These are phyloP conservation scores for Penicillium sp. DNA, from an alignment of 2,329 filamentous ascomycete species.

Conservation along the genomic window DNA sequence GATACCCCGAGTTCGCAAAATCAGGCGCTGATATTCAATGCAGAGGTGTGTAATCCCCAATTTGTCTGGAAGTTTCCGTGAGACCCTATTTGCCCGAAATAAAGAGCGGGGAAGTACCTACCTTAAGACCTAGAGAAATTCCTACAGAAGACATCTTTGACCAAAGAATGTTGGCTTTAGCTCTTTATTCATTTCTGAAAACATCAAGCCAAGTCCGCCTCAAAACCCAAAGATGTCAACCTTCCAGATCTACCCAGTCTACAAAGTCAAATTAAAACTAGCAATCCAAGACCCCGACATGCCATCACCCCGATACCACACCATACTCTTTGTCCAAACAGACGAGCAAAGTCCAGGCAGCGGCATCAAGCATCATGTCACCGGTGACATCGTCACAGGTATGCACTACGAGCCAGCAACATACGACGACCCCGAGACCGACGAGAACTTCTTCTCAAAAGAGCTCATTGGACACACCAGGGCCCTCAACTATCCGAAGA, in stretches of 20 bases:
- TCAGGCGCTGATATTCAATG: too few species aligned
- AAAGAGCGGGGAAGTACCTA: background rate
- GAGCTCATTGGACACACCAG: constrained; percentile 1
- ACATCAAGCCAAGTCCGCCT: background rate
- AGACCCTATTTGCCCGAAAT: background rate
- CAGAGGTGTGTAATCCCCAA: too few species aligned
- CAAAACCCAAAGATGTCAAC: background rate
- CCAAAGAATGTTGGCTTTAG: too few species aligned
- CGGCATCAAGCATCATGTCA: constrained; percentile 7
- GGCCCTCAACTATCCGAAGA: constrained; percentile 1
- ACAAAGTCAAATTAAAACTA: background rate
- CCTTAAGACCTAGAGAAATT: background rate
- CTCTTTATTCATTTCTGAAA: too few species aligned
- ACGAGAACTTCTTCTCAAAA: constrained; percentile 2
- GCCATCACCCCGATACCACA: background rate
- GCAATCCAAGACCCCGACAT: constrained; percentile 4
- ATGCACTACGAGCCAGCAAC: background rate
- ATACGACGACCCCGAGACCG: background rate
- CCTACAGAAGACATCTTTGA: too few species aligned
- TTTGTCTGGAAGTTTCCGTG: background rate
- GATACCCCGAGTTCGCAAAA: too few species aligned
- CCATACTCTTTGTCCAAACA: constrained; percentile 2
- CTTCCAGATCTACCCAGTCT: background rate
- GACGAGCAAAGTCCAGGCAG: background rate
- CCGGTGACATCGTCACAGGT: constrained; percentile 1